Conservation (phyloP, 176 grass and related monocot genomes). For the barley (Hordeum vulgare) region DNA sequence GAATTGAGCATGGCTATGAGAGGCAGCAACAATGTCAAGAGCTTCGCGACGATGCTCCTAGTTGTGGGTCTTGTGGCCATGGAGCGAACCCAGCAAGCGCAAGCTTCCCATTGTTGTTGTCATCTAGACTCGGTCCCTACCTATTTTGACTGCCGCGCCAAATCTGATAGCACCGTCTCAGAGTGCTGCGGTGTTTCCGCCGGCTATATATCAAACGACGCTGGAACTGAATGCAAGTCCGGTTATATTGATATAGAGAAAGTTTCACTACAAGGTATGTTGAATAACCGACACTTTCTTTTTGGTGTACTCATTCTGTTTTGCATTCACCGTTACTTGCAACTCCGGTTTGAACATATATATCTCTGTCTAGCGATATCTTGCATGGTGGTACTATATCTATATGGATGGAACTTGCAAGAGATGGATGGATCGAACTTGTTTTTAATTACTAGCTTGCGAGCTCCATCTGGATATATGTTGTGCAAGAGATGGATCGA, state of each 20-base stretch:
- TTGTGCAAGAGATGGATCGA: neutral
- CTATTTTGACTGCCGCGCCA: neutral
- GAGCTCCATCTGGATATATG: too few relatives aligned
- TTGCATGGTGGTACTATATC: too few relatives aligned
- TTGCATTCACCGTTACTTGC: too few relatives aligned
- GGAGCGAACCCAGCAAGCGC: neutral
- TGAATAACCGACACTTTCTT: too few relatives aligned
- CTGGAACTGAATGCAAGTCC: neutral
- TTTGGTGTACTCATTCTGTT: too few relatives aligned
- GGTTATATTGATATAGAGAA: neutral
- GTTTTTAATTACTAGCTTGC: too few relatives aligned
- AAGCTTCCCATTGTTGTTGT: neutral
- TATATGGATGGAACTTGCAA: too few relatives aligned
- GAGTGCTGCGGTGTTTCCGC: neutral
- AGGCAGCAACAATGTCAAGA: too few relatives aligned
- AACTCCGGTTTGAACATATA: too few relatives aligned
- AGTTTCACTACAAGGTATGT: neutral
- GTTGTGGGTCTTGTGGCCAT: neutral
- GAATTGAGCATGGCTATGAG: neutral
- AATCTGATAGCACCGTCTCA: neutral
- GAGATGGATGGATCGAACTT: too few relatives aligned
- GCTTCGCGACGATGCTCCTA: neutral
- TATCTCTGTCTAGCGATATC: too few relatives aligned
- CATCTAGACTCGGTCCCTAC: neutral
- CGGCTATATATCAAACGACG: neutral